These are phyloP conservation scores for Collybia sp. DNA, from an alignment of 768 basidiomycete genomes.

Conservation along the genomic window DNA sequence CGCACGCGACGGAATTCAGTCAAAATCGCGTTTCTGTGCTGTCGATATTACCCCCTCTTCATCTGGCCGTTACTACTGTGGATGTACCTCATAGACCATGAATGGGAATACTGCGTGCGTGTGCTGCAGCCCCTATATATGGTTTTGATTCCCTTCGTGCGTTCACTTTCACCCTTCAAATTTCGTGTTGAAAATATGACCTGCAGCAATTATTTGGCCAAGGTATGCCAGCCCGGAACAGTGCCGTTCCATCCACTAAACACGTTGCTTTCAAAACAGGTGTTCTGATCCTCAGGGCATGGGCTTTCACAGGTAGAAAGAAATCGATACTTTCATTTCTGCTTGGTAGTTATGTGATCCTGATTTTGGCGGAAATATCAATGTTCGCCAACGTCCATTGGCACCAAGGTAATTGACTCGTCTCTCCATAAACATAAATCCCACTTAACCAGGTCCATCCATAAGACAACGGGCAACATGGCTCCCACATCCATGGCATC, in stretches of 20 bases:
- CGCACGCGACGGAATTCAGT: too few relatives aligned
- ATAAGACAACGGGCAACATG: constrained; percentile 8
- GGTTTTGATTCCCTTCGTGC: constrained; percentile 18
- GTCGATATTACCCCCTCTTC: too few relatives aligned
- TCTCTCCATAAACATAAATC: too few relatives aligned
- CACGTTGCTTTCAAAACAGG: constrained; percentile 4
- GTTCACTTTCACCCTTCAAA: background rate
- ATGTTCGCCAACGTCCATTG: constrained; percentile 10
- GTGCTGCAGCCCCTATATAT: constrained; percentile 15
- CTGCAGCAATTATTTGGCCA: constrained; percentile 14
- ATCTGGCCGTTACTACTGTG: constrained; percentile 3
- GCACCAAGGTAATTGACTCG: too few relatives aligned
- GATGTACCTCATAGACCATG: constrained; percentile 16
- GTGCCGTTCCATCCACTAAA: background rate
- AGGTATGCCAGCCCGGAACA: constrained; percentile 6
- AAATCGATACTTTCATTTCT: constrained; percentile 7
- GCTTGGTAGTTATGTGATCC: constrained; percentile 7
- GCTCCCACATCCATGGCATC: constrained; percentile 1
- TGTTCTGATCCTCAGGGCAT: constrained; percentile 17
- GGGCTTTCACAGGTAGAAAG: constrained; percentile 20
- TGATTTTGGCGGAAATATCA: constrained; percentile 15
- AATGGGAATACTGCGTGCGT: constrained; percentile 9
- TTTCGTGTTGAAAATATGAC: background rate
- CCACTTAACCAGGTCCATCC: too few relatives aligned
- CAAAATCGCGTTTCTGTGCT: too few relatives aligned